Evolutionary conservation across 208 protist species (phyloP), one percentile per base, ranked within the genome.

Genomic region (Leishmania turanica): DNA sequence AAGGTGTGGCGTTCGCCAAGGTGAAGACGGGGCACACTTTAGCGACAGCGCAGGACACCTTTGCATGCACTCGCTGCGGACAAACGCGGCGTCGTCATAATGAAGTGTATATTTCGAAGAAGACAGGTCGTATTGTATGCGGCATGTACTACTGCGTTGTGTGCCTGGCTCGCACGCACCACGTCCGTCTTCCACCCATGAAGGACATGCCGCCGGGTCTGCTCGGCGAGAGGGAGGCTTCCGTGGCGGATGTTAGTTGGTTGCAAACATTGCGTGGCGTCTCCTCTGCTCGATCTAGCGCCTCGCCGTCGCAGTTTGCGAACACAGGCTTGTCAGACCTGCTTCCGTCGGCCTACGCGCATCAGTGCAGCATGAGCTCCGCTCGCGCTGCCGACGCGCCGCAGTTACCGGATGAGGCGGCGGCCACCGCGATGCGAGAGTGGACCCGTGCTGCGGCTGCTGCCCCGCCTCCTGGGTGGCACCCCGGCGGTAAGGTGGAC

Each of bases 51-150:
- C 58, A 64, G 21, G 83, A 89, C 70, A 78, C 68, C 19, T 89
- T 89, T 45, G 65, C 87, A 68, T 92, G 89, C 79, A 83, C 77
- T 31, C 78, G 82, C 45, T 92, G 89, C 79, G 87, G 89, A 1
- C 75, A 89, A 40, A 65, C 85, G 37, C 81, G 82, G 19, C 40
- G n/a, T 9, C 34, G 66, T 3, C 60, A 82, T 56, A 84, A 81
- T 62, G 75, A 75, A 24, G 70, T 54, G 6, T 80, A 83, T 60
- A 56, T 84, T 31, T 83, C 79, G 2, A 77, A 70, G 24, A 64
- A 51, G 34, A 84, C 80, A 3, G 80, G 79, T 31, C 77, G 65
- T 1, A 31, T 84, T 37, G 65, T 69, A 1, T 76, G 80, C 4
- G 85, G 80, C 21, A 37, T 60, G 37, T 84, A 87, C 62, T 82